A percentile compares a stretch with the other conserved stretches of the same genome.
Conservation (phyloP, 371 early-diverging fungal genomes). For the Dentiscutata heterogama region DNA sequence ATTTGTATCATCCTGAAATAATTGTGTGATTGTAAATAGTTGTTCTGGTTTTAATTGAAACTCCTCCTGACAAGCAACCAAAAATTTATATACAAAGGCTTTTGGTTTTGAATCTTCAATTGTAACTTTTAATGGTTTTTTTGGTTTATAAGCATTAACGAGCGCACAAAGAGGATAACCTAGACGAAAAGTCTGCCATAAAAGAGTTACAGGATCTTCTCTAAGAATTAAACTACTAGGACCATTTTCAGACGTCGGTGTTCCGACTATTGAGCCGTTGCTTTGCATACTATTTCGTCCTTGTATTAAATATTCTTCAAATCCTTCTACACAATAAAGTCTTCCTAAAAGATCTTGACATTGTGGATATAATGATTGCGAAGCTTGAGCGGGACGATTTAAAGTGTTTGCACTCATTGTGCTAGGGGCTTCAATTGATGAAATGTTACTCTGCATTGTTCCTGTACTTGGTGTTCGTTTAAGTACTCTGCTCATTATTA, state of each 20-base stretch:
- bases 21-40: constrained; percentile 87
- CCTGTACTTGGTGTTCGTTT: constrained; percentile 43
- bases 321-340: constrained; percentile 67
- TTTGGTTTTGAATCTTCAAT: constrained; percentile 69
- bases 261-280: constrained; percentile 47
- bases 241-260: constrained; percentile 25
- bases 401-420: constrained; percentile 42
- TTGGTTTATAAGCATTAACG: constrained; percentile 80
- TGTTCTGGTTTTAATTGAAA: constrained; percentile 79
- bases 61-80: constrained; percentile 78
- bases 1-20: constrained; percentile 95
- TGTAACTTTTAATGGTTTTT: constrained; percentile 54
- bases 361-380: constrained; percentile 71
- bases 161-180: constrained; percentile 89
- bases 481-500: not conserved
- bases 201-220: constrained; percentile 76
- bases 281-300: constrained; percentile 52
- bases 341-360: constrained; percentile 70
- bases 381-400: constrained; percentile 41
- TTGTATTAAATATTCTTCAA: constrained; percentile 65
- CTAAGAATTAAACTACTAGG: constrained; percentile 50
- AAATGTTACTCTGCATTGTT: constrained; percentile 11
- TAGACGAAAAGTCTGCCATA: constrained; percentile 91
- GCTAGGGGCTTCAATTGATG: constrained; percentile 41
- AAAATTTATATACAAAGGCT: constrained; percentile 81